Evolutionary conservation across 352 stramenopile species (phyloP).

Genomic region (Globisporangium uncinulatum): DNA sequence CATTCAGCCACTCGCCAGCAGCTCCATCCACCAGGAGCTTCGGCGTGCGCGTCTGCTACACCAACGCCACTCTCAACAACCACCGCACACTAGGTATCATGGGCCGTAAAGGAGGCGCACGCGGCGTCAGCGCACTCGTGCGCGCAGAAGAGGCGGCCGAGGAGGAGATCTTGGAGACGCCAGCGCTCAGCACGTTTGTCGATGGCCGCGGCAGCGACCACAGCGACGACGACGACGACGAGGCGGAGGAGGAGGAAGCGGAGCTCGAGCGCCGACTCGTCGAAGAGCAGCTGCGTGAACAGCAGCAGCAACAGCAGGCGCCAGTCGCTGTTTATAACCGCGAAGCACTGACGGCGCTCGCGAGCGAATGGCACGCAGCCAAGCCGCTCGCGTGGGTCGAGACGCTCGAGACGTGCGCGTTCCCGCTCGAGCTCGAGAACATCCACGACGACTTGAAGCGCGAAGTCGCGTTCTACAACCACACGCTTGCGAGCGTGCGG

Average conservation of each 20-base stretch:
- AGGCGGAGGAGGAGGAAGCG: conserved; percentile 56
- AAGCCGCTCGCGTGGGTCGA: conserved; percentile 69
- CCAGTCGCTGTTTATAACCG: conserved; percentile 61
- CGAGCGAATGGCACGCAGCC: conserved; percentile 45
- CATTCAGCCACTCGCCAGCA: not conserved
- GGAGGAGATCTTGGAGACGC: conserved; percentile 82
- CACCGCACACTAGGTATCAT: conserved; percentile 14
- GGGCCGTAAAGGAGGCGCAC: conserved; percentile 29
- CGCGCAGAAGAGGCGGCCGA: conserved; percentile 68
- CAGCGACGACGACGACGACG: conserved; percentile 27
- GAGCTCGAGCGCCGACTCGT: conserved; percentile 74
- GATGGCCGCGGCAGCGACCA: conserved; percentile 9
- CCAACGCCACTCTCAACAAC: not conserved
- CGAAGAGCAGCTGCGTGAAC: conserved; percentile 55
- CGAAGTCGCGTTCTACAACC: conserved; percentile 97
- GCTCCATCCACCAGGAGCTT: not conserved
- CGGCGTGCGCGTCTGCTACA: not conserved
- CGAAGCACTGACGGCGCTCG: conserved; percentile 57
- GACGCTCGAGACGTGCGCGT: conserved; percentile 67
- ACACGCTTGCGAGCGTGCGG: conserved; percentile 67
- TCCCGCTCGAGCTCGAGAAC: conserved; percentile 57
- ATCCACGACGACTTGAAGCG: conserved; percentile 87
- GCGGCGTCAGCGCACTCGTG: conserved; percentile 50
- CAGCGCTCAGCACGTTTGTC: conserved; percentile 49
- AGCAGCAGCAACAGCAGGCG: conserved; percentile 32